Conservation (phyloP, 139 green algal genomes). For the Yamagishiella unicocca region DNA sequence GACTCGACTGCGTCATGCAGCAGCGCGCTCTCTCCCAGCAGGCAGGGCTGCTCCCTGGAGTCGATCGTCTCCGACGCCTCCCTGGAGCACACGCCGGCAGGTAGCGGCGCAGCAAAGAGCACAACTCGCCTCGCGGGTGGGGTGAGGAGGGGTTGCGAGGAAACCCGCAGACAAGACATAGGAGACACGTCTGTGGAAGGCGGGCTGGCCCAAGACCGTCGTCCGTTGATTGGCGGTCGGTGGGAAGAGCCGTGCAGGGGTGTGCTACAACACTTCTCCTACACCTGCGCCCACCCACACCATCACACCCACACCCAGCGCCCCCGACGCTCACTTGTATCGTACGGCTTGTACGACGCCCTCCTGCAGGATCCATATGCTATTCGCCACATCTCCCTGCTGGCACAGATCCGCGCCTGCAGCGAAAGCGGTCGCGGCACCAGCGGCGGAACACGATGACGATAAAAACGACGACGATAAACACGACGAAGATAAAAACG, state of each 20-base stretch:
- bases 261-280: no score
- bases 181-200: no score
- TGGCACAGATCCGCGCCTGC: constrained; percentile 49
- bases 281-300: no score
- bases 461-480: no score
- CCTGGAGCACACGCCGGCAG: not conserved
- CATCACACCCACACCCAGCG: no score
- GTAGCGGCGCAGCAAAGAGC: not conserved
- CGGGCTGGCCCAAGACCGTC: no score
- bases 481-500: no score
- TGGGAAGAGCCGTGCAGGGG: no score
- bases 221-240: no score
- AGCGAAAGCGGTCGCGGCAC: not conserved
- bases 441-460: no score
- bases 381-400: constrained; percentile 40
- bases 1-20: constrained; percentile 11
- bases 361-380: constrained; percentile 44
- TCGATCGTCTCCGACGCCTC: not conserved
- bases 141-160: not conserved
- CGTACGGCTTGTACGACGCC: constrained; percentile 26
- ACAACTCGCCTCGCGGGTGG: not conserved
- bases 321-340: constrained; percentile 29
- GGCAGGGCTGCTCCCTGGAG: not conserved
- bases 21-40: constrained; percentile 40
- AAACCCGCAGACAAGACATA: not conserved